Conservation (phyloP, 1,284 basidiomycete genomes). For the Cronartium quercuum region DNA sequence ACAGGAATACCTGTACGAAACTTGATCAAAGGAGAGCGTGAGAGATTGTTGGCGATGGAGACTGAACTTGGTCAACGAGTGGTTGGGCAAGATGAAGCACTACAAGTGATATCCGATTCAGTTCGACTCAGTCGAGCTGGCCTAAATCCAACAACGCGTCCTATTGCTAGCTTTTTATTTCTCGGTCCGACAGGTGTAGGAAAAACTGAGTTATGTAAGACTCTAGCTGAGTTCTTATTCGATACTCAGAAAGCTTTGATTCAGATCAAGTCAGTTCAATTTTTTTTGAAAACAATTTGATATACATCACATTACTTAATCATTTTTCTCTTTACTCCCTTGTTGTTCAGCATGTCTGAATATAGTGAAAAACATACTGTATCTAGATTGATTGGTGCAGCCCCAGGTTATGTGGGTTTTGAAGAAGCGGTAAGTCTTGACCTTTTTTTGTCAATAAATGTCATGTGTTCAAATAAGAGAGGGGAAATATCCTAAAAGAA, state of each 20-base stretch:
- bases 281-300: background rate
- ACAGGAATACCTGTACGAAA: conserved; percentile 89
- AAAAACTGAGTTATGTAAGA: conserved; percentile 82
- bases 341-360: conserved; percentile 50
- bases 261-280: conserved; percentile 39
- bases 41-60: conserved; percentile 86
- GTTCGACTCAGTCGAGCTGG: conserved; percentile 86
- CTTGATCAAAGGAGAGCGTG: conserved; percentile 77
- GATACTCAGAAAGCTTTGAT: conserved; percentile 76
- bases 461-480: background rate
- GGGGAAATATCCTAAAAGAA: background rate
- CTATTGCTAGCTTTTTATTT: conserved; percentile 86
- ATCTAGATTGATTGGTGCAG: conserved; percentile 79
- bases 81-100: conserved; percentile 79
- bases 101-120: conserved; percentile 66
- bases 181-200: conserved; percentile 79
- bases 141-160: conserved; percentile 73
- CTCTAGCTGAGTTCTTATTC: conserved; percentile 76
- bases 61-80: conserved; percentile 66
- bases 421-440: conserved; percentile 46
- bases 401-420: conserved; percentile 58
- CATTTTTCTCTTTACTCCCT: background rate
- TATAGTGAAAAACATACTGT: conserved; percentile 86
- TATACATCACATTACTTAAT: background rate
- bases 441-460: background rate